phyloP scores from a whole-genome alignment of 2,329 filamentous ascomycete species.

The Fusarium penzigii region DNA sequence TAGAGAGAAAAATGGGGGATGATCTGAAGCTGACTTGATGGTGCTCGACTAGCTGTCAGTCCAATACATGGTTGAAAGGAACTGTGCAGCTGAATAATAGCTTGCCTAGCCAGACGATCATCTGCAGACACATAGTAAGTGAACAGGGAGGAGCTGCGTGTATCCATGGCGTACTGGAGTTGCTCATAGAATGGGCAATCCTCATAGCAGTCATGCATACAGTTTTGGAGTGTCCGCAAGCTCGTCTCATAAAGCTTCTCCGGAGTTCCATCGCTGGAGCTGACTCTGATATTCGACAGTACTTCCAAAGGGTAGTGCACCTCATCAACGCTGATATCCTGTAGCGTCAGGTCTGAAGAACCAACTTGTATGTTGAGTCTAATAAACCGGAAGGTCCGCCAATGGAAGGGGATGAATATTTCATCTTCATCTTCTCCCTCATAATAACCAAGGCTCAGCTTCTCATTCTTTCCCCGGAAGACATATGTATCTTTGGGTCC shows the following conservation, averaged over 20 bases:
- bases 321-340: background rate
- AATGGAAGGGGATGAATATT: background rate
- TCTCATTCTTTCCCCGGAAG: too few relatives aligned
- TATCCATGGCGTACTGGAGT: constrained; percentile 34
- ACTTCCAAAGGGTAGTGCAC: background rate
- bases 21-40: constrained; percentile 34
- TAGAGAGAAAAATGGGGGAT: constrained; percentile 39
- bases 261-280: too few relatives aligned
- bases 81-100: constrained; percentile 29
- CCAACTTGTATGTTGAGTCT: background rate
- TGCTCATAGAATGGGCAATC: constrained; percentile 39
- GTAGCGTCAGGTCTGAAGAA: background rate
- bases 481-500: background rate
- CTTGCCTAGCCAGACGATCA: constrained; percentile 32
- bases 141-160: constrained; percentile 31
- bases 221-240: constrained; percentile 21
- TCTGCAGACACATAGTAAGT: constrained; percentile 33
- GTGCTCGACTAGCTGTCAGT: constrained; percentile 35
- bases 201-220: constrained; percentile 33
- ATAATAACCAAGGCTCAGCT: too few relatives aligned
- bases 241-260: constrained; percentile 23
- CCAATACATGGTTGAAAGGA: constrained; percentile 26
- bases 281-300: background rate
- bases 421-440: background rate
- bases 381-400: background rate